These are phyloP conservation scores for Hypoxylon sp. DNA, from an alignment of 2,329 filamentous ascomycete species.

Conservation along the genomic window DNA sequence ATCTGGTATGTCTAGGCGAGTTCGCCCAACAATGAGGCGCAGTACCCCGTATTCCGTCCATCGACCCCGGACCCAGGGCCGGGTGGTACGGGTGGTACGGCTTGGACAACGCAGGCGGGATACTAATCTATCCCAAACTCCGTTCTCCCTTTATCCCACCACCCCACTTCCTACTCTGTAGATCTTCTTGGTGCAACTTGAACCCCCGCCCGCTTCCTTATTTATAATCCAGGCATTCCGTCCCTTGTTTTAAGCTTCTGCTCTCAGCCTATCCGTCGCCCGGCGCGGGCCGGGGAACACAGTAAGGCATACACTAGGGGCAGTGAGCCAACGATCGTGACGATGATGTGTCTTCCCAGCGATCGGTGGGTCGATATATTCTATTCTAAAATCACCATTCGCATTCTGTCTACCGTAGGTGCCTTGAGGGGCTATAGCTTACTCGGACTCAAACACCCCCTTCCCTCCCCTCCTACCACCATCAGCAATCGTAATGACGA, in stretches of 20 bases:
- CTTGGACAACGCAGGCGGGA: neutral
- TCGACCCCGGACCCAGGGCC: constrained; percentile 14
- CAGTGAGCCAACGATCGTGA: constrained; percentile 1
- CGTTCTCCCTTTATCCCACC: neutral
- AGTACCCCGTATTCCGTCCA: constrained; percentile 28
- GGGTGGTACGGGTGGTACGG: constrained; percentile 22
- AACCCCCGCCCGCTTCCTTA: constrained; percentile 8
- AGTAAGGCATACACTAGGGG: constrained; percentile 23
- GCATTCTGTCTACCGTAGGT: neutral
- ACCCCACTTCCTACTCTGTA: neutral
- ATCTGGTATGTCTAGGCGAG: neutral
- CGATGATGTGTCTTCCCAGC: constrained; percentile 6
- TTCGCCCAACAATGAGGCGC: constrained; percentile 32
- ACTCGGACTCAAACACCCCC: constrained; percentile 6
- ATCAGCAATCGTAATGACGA: constrained; percentile 24
- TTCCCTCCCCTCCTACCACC: neutral
- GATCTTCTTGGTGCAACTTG: constrained; percentile 13
- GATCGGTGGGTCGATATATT: constrained; percentile 4
- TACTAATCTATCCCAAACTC: constrained; percentile 31
- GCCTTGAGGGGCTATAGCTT: constrained; percentile 22
- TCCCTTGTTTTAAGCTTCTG: constrained; percentile 11
- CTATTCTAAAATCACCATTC: constrained; percentile 6
- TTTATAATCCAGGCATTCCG: constrained; percentile 12
- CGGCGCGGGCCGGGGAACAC: constrained; percentile 12
- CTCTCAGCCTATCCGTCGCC: constrained; percentile 3